phyloP scores from a whole-genome alignment of 2,329 filamentous ascomycete species.

The Helotiales sp. region DNA sequence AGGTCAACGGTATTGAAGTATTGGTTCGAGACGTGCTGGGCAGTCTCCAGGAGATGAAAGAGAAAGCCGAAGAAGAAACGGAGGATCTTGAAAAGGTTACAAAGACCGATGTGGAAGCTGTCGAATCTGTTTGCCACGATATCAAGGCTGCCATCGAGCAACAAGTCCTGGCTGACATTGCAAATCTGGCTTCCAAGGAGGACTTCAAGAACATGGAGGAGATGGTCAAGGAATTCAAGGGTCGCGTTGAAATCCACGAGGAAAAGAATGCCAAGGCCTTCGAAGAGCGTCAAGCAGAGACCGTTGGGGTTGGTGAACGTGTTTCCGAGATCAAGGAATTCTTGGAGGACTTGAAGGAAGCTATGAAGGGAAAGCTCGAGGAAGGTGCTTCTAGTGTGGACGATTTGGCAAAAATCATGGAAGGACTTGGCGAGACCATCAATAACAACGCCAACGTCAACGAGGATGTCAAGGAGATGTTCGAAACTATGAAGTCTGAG shows the following conservation, averaged over 20 bases:
- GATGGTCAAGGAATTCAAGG: slow-evolving; percentile 72
- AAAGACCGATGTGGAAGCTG: slow-evolving; percentile 79
- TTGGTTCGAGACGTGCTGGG: slow-evolving; percentile 76
- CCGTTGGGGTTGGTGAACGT: slow-evolving; percentile 73
- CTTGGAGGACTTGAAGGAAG: slow-evolving; percentile 75
- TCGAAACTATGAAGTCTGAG: slow-evolving; percentile 75
- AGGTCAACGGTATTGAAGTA: slow-evolving; percentile 73
- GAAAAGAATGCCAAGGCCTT: slow-evolving; percentile 76
- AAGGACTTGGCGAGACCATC: slow-evolving; percentile 64
- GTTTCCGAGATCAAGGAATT: slow-evolving; percentile 77
- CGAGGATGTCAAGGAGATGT: slow-evolving; percentile 69
- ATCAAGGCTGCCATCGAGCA: slow-evolving; percentile 78
- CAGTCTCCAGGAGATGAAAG: slow-evolving; percentile 72
- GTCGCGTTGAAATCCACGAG: slow-evolving; percentile 65
- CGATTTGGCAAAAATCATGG: slow-evolving; percentile 68
- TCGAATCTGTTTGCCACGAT: slow-evolving; percentile 81
- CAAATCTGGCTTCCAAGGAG: slow-evolving; percentile 71
- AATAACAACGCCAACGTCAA: slow-evolving; percentile 56
- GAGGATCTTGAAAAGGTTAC: slow-evolving; percentile 60
- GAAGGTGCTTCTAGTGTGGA: slow-evolving; percentile 74
- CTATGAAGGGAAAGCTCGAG: slow-evolving; percentile 74
- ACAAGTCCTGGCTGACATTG: slow-evolving; percentile 69
- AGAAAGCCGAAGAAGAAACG: slow-evolving; percentile 43
- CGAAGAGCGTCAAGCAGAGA: slow-evolving; percentile 82
- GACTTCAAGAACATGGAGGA: slow-evolving; percentile 70